Percentiles rank a stretch among this genome's conserved stretches.
phyloP scores from a whole-genome alignment of 345 rosid genomes.

The Lenwebbia sp. region DNA sequence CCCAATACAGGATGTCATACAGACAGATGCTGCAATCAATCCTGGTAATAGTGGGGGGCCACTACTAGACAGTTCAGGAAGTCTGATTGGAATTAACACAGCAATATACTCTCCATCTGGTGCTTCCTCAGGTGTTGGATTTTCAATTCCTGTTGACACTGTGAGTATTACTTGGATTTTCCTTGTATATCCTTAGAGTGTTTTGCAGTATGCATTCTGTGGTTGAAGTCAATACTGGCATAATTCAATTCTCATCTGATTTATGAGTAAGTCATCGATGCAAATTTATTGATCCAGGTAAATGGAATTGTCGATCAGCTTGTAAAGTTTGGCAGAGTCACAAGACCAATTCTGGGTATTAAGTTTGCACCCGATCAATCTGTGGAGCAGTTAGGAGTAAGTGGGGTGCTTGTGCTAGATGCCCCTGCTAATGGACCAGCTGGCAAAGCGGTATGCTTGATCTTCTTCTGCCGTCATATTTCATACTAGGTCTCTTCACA shows the following conservation, averaged over 20 bases:
- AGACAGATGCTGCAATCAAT: slow-evolving; percentile 96
- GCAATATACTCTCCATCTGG: slow-evolving; percentile 99
- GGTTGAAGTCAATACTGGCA: background rate
- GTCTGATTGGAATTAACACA: slow-evolving; percentile 83
- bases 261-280: background rate
- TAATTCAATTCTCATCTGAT: background rate
- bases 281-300: slow-evolving; percentile 38
- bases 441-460: slow-evolving; percentile 75
- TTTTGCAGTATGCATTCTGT: background rate
- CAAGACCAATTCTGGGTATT: slow-evolving; percentile 89
- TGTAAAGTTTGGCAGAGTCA: slow-evolving; percentile 82
- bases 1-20: slow-evolving; percentile 98
- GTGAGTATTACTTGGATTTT: slow-evolving; percentile 30
- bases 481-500: background rate
- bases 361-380: slow-evolving; percentile 98
- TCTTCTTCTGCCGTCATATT: background rate
- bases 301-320: slow-evolving; percentile 85
- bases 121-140: slow-evolving; percentile 98
- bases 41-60: slow-evolving; percentile 99
- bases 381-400: slow-evolving; percentile 87
- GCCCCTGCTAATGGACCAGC: slow-evolving; percentile 95
- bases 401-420: slow-evolving; percentile 96
- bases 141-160: slow-evolving; percentile 95
- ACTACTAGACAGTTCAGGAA: slow-evolving; percentile 91
- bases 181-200: background rate